Evolutionary conservation across 2,329 filamentous ascomycete genomes (phyloP), one percentile per base, ranked within the genome.

Genomic region (Diaporthe sp.): DNA sequence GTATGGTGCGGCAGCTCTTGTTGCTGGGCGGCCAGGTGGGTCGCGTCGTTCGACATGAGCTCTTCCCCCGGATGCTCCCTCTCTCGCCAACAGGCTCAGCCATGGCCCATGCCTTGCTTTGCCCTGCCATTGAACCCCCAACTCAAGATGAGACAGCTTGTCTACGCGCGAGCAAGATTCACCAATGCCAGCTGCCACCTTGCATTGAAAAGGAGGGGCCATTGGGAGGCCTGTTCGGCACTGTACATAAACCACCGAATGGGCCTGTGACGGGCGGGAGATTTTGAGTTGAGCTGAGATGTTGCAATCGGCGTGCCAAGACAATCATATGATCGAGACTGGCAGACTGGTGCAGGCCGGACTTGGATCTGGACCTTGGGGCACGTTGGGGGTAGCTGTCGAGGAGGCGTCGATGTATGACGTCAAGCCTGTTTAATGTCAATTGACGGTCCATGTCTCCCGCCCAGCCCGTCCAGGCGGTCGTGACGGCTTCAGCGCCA

Each of bases 371-470:
- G 28, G 31, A 46, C 22, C 28, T 39, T 55, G 46, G 46, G 17
- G 37, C 37, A 39, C 7, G 49, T 46, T 70, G n/a, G 71, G 44
- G 42, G 44, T 19, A 58, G 31, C 31, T 53, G 19, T 46, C 39
- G 6, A 31, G 31, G 46, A 28, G 71, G 55, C 34, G 46, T 53
- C 44, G 58, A 73, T 73, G 71, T 6, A 65, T 73, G 71, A 73
- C 71, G 71, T 73, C 71, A 73, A 73, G 46, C 44, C 46, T 39
- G 39, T 73, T 65, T 55, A 61, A 73, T 65, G 46, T 44, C 57
- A 53, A 62, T 72, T 62, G 58, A 44, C 31, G 53, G 42, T 10
- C 28, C 65, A 53, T 39, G 65, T 39, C 6, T 42, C 31, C 44
- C 31, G 28, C 9, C 12, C 31, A 51, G 62, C 31, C 42, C 42